Evolutionary conservation across 768 basidiomycete species (phyloP), one percentile per base, ranked within the genome.

Genomic region (Trametes maxima): DNA sequence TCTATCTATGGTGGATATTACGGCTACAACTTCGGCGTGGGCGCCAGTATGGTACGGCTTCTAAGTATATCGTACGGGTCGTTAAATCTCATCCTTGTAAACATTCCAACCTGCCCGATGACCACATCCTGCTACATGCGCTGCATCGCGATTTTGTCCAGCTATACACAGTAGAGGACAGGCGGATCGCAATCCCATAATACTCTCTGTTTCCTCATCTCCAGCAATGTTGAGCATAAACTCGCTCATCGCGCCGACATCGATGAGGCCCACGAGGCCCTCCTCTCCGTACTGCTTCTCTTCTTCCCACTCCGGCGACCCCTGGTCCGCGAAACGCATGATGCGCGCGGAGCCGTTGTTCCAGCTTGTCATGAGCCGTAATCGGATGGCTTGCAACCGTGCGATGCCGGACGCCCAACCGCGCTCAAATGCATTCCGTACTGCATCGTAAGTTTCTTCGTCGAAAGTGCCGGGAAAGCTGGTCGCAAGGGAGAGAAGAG

Each of bases 391-490:
- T n/a, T 70, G 71, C 22, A 90, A 74, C 48, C 81, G 80, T 16
- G 74, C 71, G 47, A 89, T 66, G 3, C 88, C 89, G 64, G 85
- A 82, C 2, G 72, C 70, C 88, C 88, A 90, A 16, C 88, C 89
- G 25, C 72, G 76, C 68, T 77, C 78, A 66, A 90, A 92, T 63
- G 83, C 81, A 0, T 70, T 69, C 12, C 78, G 75, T 47, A 87
- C 79, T 36, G 67, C 69, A 8, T 70, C 72, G 54, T 80, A 76
- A 22, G 70, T 74, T 3, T 77, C 75, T 65, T 67, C 33, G 71
- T 66, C 13, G 14, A 77, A 62, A 10, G 51, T 40, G 22, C 58
- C 56, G 2, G 67, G 68, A 2, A 63, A 65, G 0, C 79, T 82
- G n/a, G 80, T 74, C 17, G 80, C 80, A 33, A 90, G 60, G 12